Conservation (phyloP, 352 stramenopile species). For the Pythium rishiriense region DNA sequence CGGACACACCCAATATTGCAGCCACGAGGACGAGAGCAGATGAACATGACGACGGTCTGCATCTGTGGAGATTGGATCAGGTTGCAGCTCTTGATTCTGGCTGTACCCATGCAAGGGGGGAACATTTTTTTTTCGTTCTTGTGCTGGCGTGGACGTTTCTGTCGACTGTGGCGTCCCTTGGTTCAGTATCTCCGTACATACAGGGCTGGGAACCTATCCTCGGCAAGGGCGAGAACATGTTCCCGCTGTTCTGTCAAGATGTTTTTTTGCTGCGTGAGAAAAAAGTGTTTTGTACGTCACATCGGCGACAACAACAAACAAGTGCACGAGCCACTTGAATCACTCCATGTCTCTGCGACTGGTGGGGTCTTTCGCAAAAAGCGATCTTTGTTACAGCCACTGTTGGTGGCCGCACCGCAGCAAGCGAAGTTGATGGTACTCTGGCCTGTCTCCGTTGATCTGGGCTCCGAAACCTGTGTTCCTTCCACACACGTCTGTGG, state of each 20-base stretch:
- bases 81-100: neutral
- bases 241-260: neutral
- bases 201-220: neutral
- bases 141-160: neutral
- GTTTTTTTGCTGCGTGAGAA: neutral
- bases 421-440: too few relatives aligned
- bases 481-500: too few relatives aligned
- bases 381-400: too few relatives aligned
- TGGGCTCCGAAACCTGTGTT: too few relatives aligned
- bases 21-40: neutral
- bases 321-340: neutral
- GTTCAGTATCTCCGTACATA: too few relatives aligned
- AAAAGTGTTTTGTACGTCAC: neutral
- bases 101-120: neutral
- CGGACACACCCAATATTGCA: too few relatives aligned
- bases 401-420: too few relatives aligned
- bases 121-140: neutral
- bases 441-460: too few relatives aligned
- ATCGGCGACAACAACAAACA: neutral
- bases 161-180: neutral
- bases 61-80: neutral
- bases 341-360: too few relatives aligned
- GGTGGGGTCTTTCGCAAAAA: too few relatives aligned
- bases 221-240: neutral
- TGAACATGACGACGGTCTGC: neutral